Evolutionary conservation across 1,139 yeast genomes (phyloP).

Genomic region (Lodderomyces margitis): DNA sequence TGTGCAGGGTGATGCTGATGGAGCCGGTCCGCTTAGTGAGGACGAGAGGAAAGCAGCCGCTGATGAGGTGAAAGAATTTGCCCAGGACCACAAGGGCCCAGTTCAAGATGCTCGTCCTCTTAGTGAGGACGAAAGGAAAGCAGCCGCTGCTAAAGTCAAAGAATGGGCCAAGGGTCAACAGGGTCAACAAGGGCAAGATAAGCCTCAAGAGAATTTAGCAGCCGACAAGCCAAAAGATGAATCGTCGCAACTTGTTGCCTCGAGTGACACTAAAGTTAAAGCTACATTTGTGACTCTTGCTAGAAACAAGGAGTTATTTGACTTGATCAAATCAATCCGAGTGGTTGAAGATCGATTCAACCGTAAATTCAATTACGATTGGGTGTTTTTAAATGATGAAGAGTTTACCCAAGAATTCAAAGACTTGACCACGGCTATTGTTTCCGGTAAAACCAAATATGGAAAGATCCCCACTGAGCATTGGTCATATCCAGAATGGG

Average conservation of each 20-base stretch:
- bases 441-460: constrained; percentile 61
- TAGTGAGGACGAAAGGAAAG: constrained; percentile 1
- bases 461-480: constrained; percentile 62
- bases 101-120: not conserved
- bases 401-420: constrained; percentile 58
- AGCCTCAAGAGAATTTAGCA: constrained; percentile 1
- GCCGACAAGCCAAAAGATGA: not conserved
- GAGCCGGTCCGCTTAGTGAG: not conserved
- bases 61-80: constrained; percentile 3
- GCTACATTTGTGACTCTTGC: constrained; percentile 64
- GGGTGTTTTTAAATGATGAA: constrained; percentile 76
- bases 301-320: constrained; percentile 61
- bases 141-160: not conserved
- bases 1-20: not conserved
- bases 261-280: constrained; percentile 38
- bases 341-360: constrained; percentile 74
- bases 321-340: constrained; percentile 64
- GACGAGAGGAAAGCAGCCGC: not conserved
- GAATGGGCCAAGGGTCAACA: constrained; percentile 8
- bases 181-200: constrained; percentile 5
- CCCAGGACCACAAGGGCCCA: constrained; percentile 7
- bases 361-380: constrained; percentile 64
- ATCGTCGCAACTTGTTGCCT: not conserved
- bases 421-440: constrained; percentile 42
- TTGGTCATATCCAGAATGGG: constrained; percentile 75